A percentile compares a stretch with the other conserved stretches of the same genome.
These are phyloP conservation scores for Agroathelia rolfsii DNA, from an alignment of 1,284 basidiomycete species.

Conservation along the genomic window DNA sequence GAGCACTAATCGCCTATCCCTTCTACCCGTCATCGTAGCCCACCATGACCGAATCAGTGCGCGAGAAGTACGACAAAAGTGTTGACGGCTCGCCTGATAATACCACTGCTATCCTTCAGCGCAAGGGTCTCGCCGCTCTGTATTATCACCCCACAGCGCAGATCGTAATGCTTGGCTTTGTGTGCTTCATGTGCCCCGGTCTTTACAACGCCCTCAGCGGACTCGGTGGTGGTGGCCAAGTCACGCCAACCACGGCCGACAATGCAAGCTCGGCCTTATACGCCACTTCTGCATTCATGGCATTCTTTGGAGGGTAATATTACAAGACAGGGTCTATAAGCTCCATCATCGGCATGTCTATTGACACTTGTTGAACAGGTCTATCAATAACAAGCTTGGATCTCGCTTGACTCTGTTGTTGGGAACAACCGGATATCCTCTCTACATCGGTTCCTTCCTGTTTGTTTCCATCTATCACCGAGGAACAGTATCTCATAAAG, in stretches of 20 bases:
- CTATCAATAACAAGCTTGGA: conserved; percentile 73
- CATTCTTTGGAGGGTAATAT: no score
- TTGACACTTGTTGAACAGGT: conserved; percentile 28
- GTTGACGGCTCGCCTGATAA: no score
- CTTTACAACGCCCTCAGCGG: conserved; percentile 21
- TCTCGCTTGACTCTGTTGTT: conserved; percentile 59
- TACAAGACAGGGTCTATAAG: no score
- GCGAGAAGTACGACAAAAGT: no score
- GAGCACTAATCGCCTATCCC: no score
- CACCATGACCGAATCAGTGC: no score
- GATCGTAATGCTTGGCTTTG: conserved; percentile 20
- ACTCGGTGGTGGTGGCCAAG: conserved; percentile 22
- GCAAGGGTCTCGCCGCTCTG: conserved; percentile 11
- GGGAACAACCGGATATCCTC: conserved; percentile 59
- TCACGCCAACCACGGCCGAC: conserved; percentile 18
- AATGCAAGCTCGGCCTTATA: conserved; percentile 43
- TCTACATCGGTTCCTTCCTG: conserved; percentile 71
- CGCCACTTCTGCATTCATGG: conserved; percentile 51
- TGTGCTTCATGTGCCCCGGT: conserved; percentile 25
- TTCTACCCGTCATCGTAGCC: no score
- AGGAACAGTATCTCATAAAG: no score
- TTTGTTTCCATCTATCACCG: conserved; percentile 21
- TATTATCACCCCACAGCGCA: conserved; percentile 20
- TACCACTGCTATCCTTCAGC: no score
- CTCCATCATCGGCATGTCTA: no score